Evolutionary conservation across 2,329 filamentous ascomycete genomes (phyloP), one percentile per base, ranked within the genome.

Genomic region (Calonectria honghensis): DNA sequence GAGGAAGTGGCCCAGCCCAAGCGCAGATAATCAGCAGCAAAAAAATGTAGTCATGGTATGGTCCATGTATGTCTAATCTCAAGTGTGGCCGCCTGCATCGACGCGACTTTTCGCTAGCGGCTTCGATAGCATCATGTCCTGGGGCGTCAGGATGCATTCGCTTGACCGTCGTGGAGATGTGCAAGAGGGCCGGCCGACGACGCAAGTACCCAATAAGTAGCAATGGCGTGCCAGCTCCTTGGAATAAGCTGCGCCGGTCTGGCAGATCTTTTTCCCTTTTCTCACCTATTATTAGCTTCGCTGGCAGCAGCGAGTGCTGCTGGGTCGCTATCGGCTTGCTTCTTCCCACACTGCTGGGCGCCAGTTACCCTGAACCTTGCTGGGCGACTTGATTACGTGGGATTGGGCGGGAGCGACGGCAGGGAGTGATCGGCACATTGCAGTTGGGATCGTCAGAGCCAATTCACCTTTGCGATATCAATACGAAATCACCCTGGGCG

Each of bases 401-500:
- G 52, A 39, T 54, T 68, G 14, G 37, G 66, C 29, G 54, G 20
- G 52, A 35, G 37, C 31, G 67, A 37, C 52, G 35, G 39, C 29
- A 50, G n/a, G 52, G 20, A 69, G 39, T n/a, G 67, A 69, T 69
- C 54, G 67, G 54, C 67, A 35, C 45, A 35, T 61, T 48, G 52
- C 54, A 69, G 67, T 45, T 63, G 37, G 18, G 54, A 69, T 57
- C 67, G 67, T 37, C 67, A 50, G 52, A 69, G 54, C 57, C 67
- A 48, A 48, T 61, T 69, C 41, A 50, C 18, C n/a, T 69, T 61
- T 69, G 31, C 52, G 67, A 51, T 61, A 69, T 69, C 41, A 69
- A 69, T 69, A 61, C 67, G 67, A 69, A 69, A 69, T 69, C 54
- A 57, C 67, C 67, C 52, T 52, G 37, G 54, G 14, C n/a, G 4